Evolutionary conservation across 2,329 filamentous ascomycete species (phyloP), one percentile per base, ranked within the genome.

Genomic region (Aspergillus transmontanensis): DNA sequence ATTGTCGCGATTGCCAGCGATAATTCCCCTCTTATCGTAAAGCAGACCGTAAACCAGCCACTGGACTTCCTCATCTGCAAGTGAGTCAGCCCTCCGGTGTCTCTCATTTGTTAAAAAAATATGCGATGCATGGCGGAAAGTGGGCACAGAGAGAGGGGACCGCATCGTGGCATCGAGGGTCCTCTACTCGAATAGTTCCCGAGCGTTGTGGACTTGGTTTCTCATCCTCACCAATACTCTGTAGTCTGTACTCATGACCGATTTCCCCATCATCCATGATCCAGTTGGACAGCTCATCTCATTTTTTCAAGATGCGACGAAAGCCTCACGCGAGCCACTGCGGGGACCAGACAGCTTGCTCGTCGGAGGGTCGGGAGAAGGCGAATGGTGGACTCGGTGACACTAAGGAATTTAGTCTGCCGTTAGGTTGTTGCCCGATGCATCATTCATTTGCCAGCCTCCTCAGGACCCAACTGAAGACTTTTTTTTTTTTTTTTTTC

Each of bases 251-350:
- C 34, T 30, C 11, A 19, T 21, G n/a, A 26, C 28, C n/a, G 4
- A 14, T 36, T 55, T 23, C 34, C 36, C 7, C 51, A 19, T 55
- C 14, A 14, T 19, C 32, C 16, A 14, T 26, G 19, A 14, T 26
- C 30, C 23, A 41, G 32, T 55, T 55, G 32, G 34, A 26, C 51
- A 55, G 51, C 34, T 55, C 51, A 55, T 19, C 21, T 23, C 16
- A n/a, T 11, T 21, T 54, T 36, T 34, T 16, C 51, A 39, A 28
- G 32, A 55, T 39, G 51, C 51, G 28, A 51, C 28, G 28, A 55
- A 54, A 55, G 51, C 51, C 34, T 55, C 51, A 55, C 51, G 51
- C 51, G 32, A 55, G 51, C 51, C 30, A 54, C 21, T 55, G 51
- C 21, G 51, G 51, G 34, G 51, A 36, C 14, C 51, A 54, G 51